phyloP scores from a whole-genome alignment of 257 asterid species.

The Fraxinus cuspidata region DNA sequence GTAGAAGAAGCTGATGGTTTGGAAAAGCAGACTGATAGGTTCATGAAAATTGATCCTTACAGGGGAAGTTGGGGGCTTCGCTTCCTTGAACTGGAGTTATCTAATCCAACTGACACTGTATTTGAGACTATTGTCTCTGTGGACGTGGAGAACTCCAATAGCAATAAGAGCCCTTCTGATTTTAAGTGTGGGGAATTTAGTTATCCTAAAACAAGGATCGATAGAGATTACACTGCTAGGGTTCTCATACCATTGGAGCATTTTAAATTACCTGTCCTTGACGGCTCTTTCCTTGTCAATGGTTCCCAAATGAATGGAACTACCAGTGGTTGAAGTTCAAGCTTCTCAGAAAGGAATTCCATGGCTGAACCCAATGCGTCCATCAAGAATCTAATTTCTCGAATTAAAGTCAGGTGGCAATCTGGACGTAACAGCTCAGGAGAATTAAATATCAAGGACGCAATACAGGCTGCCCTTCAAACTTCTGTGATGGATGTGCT shows the following conservation, averaged over 20 bases:
- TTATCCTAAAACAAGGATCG: conserved; percentile 90
- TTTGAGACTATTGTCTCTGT: conserved; percentile 89
- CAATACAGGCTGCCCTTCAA: conserved; percentile 89
- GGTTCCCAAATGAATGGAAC: conserved; percentile 49
- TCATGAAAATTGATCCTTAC: conserved; percentile 92
- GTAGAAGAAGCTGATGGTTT: conserved; percentile 44
- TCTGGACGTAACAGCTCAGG: conserved; percentile 99
- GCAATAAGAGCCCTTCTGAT: conserved; percentile 36
- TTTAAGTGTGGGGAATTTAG: conserved; percentile 42
- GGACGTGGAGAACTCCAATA: conserved; percentile 57
- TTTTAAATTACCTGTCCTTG: conserved; percentile 93
- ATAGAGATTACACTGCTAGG: conserved; percentile 88
- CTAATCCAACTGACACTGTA: conserved; percentile 92
- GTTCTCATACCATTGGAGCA: conserved; percentile 93
- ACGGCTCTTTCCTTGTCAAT: conserved; percentile 69
- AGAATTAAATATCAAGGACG: conserved; percentile 88
- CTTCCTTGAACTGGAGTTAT: conserved; percentile 89
- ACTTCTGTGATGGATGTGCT: conserved; percentile 94
- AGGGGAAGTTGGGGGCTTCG: conserved; percentile 99
- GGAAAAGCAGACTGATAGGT: conserved; percentile 67
- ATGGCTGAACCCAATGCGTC: conserved; percentile 84
- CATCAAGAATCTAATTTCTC: conserved; percentile 75
- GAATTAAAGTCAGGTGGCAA: conserved; percentile 93
- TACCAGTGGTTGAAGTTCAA: conserved; percentile 45
- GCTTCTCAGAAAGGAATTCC: conserved; percentile 77